Conservation (phyloP, 2,329 filamentous ascomycete genomes). For the Escovopsis weberi region DNA sequence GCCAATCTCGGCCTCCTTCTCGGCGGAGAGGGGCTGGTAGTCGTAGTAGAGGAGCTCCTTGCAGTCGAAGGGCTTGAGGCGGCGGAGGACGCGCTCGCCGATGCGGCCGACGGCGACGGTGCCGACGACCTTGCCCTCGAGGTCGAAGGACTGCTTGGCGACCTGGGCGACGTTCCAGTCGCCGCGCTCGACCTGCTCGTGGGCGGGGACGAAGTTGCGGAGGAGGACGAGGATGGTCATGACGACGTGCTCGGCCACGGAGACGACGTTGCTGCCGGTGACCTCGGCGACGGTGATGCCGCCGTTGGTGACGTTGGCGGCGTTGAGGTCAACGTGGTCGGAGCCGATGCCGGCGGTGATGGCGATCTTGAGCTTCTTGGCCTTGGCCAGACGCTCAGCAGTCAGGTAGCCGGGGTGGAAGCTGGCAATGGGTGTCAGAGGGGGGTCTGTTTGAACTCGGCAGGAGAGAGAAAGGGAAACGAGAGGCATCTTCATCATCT, state of each 20-base stretch:
- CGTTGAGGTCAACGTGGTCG: slow-evolving; percentile 94
- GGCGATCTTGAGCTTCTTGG: slow-evolving; percentile 97
- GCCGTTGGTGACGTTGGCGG: slow-evolving; percentile 96
- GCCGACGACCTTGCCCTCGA: slow-evolving; percentile 94
- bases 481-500: not conserved
- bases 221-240: slow-evolving; percentile 96
- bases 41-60: slow-evolving; percentile 99
- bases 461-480: no score
- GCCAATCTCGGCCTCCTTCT: slow-evolving; percentile 91
- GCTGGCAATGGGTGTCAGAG: slow-evolving; percentile 27
- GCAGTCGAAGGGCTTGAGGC: slow-evolving; percentile 96
- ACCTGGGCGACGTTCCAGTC: slow-evolving; percentile 94
- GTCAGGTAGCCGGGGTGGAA: slow-evolving; percentile 99
- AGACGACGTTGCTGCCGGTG: slow-evolving; percentile 95
- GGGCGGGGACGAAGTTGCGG: slow-evolving; percentile 96
- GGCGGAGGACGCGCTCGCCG: slow-evolving; percentile 90
- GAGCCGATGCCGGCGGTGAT: slow-evolving; percentile 96
- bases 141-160: slow-evolving; percentile 96
- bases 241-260: slow-evolving; percentile 95
- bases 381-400: slow-evolving; percentile 87
- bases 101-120: slow-evolving; percentile 97
- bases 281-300: slow-evolving; percentile 96
- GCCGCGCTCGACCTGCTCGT: slow-evolving; percentile 78
- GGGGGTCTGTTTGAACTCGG: not conserved
- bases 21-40: slow-evolving; percentile 82